Base-by-base conservation (phyloP, 768 basidiomycete genomes). In the Leccinum boreale region DNA sequence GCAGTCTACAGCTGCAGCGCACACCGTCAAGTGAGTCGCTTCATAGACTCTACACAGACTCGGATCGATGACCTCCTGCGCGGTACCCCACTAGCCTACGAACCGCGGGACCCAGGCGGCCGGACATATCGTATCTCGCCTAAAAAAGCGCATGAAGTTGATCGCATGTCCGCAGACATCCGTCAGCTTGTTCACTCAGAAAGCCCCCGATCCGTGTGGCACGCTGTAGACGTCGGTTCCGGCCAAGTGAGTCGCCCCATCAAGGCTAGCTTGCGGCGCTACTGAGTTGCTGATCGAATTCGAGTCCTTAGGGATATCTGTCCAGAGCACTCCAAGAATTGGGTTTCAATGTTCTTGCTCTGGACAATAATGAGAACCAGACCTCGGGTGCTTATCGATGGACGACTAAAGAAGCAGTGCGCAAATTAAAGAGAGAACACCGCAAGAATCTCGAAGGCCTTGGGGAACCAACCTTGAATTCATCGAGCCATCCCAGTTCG, bases 71-170 rank as follows among this genome's bases (percentile, higher is more conserved):
- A 50, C 51, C n/a, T 55, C 50, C 31, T 19, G 28, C 51, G 55
- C 29, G 23, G 50, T 8, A 28, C 31, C 11, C 8, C 12, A 2
- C 45, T 46, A 65, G 61, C 48, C 5, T 58, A 60, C 55, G 56
- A 58, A 46, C 54, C 51, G 15, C 42, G 35, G 47, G 23, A 21
- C 28, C 54, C 49, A 17, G 46, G 55, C 44, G 46, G 52, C 54
- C 59, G 62, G 21, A 36, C 58, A 26, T 68, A 70, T 31, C 85
- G 88, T 15, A 85, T 89, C 81, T 88, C 87, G 4, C 87, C 87
- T 5, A 91, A 91, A 69, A 91, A 91, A 67, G 73, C 75, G 3
- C 89, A 91, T 60, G 89, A 91, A 67, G 86, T 91, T 48, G 62
- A 72, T 1, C 79, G 81, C 50, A 90, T 90, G 87, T 73, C 78